phyloP scores from a whole-genome alignment of 164 flowering plant genomes.

The Sedum album region DNA sequence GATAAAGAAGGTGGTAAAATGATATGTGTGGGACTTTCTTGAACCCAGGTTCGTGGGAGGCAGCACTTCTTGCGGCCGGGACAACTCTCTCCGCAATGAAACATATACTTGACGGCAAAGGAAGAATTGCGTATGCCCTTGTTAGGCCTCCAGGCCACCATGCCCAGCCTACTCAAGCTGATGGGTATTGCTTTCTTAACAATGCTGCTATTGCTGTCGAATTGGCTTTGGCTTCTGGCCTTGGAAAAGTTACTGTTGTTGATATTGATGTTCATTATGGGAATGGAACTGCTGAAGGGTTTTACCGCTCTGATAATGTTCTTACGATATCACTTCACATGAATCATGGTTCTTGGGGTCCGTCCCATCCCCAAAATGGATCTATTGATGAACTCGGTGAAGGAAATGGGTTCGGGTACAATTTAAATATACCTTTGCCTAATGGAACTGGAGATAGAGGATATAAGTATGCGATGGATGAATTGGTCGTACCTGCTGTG shows the following conservation, averaged over 20 bases:
- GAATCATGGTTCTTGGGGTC: constrained; percentile 98
- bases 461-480: constrained; percentile 53
- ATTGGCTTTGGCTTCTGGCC: constrained; percentile 58
- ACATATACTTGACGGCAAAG: constrained; percentile 62
- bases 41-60: constrained; percentile 80
- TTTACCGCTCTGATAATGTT: constrained; percentile 55
- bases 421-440: constrained; percentile 78
- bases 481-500: constrained; percentile 76
- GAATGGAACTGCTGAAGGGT: constrained; percentile 93
- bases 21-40: constrained; percentile 64
- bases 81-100: constrained; percentile 77
- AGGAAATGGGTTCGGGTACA: constrained; percentile 70
- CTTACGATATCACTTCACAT: constrained; percentile 89
- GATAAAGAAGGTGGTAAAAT: constrained; percentile 55
- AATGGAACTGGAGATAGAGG: constrained; percentile 88
- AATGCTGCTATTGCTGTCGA: constrained; percentile 88
- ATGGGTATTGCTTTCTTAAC: constrained; percentile 92
- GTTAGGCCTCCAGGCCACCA: constrained; percentile 99
- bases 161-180: constrained; percentile 91
- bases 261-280: constrained; percentile 97
- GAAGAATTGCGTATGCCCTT: constrained; percentile 65
- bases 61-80: constrained; percentile 88
- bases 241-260: constrained; percentile 56
- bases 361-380: constrained; percentile 87
- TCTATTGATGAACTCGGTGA: constrained; percentile 76